phyloP scores from a whole-genome alignment of 768 basidiomycete species.

The Boletellus ananas region DNA sequence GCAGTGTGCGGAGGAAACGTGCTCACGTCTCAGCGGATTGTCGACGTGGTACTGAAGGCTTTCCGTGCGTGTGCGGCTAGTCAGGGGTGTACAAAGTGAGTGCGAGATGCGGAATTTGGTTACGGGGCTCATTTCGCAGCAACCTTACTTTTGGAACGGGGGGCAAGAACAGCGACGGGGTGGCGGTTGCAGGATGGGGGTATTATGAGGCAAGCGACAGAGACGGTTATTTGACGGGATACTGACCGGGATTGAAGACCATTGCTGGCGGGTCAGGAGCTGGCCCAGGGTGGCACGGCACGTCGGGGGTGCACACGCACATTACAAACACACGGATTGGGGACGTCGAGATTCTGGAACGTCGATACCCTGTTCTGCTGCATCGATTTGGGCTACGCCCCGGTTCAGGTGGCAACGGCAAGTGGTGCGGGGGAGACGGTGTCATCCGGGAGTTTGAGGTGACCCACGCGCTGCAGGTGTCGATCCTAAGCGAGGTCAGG shows the following conservation, averaged over 20 bases:
- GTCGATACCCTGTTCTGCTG: constrained; percentile 88
- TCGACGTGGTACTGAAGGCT: constrained; percentile 90
- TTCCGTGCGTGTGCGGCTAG: constrained; percentile 90
- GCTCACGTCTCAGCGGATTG: constrained; percentile 86
- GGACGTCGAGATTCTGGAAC: constrained; percentile 90
- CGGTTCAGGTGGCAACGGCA: constrained; percentile 67
- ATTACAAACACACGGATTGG: constrained; percentile 93
- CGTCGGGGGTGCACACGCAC: constrained; percentile 90
- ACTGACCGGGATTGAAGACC: constrained; percentile 40
- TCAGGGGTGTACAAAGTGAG: constrained; percentile 91
- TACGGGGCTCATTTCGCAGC: constrained; percentile 33
- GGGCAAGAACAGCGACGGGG: constrained; percentile 80
- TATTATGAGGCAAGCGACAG: constrained; percentile 65
- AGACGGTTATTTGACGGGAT: not conserved
- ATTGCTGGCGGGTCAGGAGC: constrained; percentile 94
- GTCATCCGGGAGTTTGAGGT: constrained; percentile 82
- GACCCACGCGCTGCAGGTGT: constrained; percentile 76
- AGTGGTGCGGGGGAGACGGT: constrained; percentile 80
- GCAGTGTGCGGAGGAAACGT: constrained; percentile 95
- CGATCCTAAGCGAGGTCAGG: constrained; percentile 79
- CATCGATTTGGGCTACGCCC: constrained; percentile 76
- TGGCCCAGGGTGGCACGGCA: constrained; percentile 86
- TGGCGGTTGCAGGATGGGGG: constrained; percentile 78
- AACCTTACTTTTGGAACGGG: constrained; percentile 89
- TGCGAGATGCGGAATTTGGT: not conserved